Evolutionary conservation across 129 eudicot species (phyloP).

Genomic region (Centaurea solstitialis): DNA sequence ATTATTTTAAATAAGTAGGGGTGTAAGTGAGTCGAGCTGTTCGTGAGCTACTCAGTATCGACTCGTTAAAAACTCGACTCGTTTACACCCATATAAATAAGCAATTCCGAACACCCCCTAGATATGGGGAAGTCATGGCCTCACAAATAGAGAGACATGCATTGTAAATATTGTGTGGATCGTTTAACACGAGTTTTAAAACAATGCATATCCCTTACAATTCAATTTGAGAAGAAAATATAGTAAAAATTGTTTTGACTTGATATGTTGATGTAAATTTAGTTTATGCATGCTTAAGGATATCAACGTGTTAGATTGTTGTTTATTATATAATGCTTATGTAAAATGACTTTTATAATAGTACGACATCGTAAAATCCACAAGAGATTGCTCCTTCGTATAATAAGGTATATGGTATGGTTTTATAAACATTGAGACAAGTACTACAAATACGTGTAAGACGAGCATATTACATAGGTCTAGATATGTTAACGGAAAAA

Average conservation of each 20-base stretch:
- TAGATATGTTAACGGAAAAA: neutral
- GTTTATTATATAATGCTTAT: neutral
- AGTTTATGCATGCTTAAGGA: neutral
- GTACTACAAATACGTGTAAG: neutral
- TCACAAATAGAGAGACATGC: neutral
- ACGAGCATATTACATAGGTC: neutral
- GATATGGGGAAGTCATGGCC: neutral
- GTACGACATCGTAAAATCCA: neutral
- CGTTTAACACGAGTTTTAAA: neutral
- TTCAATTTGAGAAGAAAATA: neutral
- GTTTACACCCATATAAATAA: too few species aligned
- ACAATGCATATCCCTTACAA: neutral
- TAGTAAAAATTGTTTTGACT: neutral
- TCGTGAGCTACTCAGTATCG: too few species aligned
- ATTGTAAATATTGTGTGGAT: neutral
- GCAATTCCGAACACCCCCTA: too few species aligned
- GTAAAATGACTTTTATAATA: too few species aligned
- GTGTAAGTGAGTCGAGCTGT: too few species aligned
- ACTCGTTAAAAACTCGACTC: too few species aligned
- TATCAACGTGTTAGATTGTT: neutral
- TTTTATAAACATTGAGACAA: neutral
- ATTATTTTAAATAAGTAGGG: too few species aligned
- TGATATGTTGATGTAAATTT: neutral
- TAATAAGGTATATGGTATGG: neutral
- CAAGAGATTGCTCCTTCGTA: neutral